A percentile compares a stretch with the other conserved stretches of the same genome.
Evolutionary conservation across 2,329 filamentous ascomycete genomes (phyloP).

Genomic region (Xylaria multiplex): DNA sequence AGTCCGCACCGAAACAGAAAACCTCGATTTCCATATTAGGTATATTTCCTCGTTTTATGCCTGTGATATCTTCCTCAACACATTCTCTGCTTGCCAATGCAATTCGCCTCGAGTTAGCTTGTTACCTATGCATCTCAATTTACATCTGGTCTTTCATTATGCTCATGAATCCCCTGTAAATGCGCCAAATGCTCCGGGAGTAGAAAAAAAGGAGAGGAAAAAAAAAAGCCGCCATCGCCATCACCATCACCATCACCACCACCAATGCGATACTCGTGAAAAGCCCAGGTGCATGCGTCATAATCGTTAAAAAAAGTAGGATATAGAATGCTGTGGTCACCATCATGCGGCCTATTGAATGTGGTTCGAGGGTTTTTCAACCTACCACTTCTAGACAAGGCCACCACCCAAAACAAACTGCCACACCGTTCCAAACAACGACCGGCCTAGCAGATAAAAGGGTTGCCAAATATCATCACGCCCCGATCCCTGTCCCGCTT

Average conservation of each 20-base stretch:
- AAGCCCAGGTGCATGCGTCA: conserved; percentile 42
- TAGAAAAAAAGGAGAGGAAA: no score
- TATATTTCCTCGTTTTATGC: conserved; percentile 16
- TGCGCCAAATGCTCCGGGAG: conserved; percentile 40
- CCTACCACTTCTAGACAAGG: conserved; percentile 5
- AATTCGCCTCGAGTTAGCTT: conserved; percentile 17
- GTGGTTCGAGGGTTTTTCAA: conserved; percentile 11
- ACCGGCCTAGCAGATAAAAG: neutral
- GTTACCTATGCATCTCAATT: conserved; percentile 38
- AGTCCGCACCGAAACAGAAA: neutral
- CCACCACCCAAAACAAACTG: conserved; percentile 1
- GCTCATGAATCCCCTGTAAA: conserved; percentile 44
- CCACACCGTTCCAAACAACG: neutral
- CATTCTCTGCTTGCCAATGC: conserved; percentile 1
- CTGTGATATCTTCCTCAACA: neutral
- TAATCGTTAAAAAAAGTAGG: conserved; percentile 39
- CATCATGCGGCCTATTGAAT: conserved; percentile 5
- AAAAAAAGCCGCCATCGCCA: conserved; percentile 9
- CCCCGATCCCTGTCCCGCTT: conserved; percentile 43
- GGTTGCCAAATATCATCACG: conserved; percentile 37
- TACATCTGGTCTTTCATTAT: conserved; percentile 37
- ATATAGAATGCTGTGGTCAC: conserved; percentile 15
- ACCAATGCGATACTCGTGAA: conserved; percentile 37
- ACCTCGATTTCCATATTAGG: neutral
- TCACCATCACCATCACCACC: conserved; percentile 22